phyloP scores from a whole-genome alignment of 2,329 filamentous ascomycete species.

The Anisogramma anomala region DNA sequence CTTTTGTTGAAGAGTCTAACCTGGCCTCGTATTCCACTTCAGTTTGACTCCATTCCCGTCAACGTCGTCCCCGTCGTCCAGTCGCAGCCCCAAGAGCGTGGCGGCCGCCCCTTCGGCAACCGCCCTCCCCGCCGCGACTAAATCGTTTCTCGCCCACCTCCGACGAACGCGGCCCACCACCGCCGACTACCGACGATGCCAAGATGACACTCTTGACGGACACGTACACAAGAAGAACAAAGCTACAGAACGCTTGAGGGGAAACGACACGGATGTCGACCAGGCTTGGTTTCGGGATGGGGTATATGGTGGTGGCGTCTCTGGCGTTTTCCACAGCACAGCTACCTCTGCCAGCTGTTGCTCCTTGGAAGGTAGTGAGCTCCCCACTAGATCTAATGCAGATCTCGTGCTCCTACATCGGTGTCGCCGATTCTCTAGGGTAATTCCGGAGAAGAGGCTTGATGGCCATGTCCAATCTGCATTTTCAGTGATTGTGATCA shows the following conservation, averaged over 20 bases:
- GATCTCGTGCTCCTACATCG: slow-evolving; percentile 53
- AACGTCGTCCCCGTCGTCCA: slow-evolving; percentile 87
- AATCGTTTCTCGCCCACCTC: slow-evolving; percentile 14
- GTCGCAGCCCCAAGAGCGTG: slow-evolving; percentile 73
- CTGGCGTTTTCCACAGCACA: slow-evolving; percentile 31
- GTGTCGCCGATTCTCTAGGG: slow-evolving; percentile 76
- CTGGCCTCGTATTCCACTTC: slow-evolving; percentile 11
- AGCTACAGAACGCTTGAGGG: slow-evolving; percentile 20
- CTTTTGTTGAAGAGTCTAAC: slow-evolving; percentile 1
- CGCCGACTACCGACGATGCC: background rate
- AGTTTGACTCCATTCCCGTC: slow-evolving; percentile 98
- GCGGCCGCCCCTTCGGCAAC: slow-evolving; percentile 35
- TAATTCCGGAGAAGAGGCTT: slow-evolving; percentile 62
- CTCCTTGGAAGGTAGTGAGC: slow-evolving; percentile 42
- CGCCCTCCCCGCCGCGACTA: slow-evolving; percentile 36
- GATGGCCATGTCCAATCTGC: slow-evolving; percentile 61
- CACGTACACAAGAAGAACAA: slow-evolving; percentile 10
- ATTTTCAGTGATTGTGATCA: slow-evolving; percentile 3
- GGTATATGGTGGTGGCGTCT: slow-evolving; percentile 28
- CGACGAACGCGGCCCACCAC: background rate
- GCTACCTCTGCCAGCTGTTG: slow-evolving; percentile 19
- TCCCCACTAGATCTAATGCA: slow-evolving; percentile 47
- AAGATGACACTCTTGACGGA: background rate
- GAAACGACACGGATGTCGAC: slow-evolving; percentile 24
- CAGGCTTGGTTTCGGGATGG: slow-evolving; percentile 26